A percentile compares a stretch with the other conserved stretches of the same genome.
These are phyloP conservation scores for Lactarius tabidus DNA, from an alignment of 768 basidiomycete genomes.

Conservation along the genomic window DNA sequence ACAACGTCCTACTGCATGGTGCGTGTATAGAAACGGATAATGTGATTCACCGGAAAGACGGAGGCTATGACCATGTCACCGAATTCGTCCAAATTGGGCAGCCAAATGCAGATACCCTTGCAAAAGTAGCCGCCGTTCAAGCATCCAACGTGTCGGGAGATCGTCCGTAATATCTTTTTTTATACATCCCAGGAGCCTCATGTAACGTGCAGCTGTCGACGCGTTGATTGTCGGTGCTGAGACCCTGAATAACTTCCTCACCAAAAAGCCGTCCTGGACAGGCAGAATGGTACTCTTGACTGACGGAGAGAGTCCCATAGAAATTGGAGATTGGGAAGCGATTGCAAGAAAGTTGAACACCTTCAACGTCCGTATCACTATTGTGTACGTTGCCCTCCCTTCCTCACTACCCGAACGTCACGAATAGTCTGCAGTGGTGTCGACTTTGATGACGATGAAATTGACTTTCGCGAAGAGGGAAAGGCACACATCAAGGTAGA, in stretches of 20 bases:
- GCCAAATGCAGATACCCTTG: constrained; percentile 62
- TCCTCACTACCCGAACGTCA: constrained; percentile 1
- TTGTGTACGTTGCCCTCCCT: constrained; percentile 54
- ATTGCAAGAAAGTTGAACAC: constrained; percentile 62
- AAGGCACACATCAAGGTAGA: constrained; percentile 73
- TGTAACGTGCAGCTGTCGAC: constrained; percentile 59
- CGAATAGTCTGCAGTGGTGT: constrained; percentile 57
- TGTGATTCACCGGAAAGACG: constrained; percentile 51
- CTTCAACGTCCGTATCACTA: constrained; percentile 52
- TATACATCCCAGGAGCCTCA: constrained; percentile 5
- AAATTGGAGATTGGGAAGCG: constrained; percentile 70
- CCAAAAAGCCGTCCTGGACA: constrained; percentile 76
- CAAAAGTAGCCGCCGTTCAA: constrained; percentile 56
- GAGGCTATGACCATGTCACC: constrained; percentile 69
- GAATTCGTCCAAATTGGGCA: constrained; percentile 67
- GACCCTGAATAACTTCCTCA: constrained; percentile 65
- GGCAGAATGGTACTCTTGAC: constrained; percentile 81
- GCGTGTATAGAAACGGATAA: constrained; percentile 56
- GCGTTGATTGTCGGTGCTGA: constrained; percentile 84
- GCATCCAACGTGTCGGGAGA: constrained; percentile 60
- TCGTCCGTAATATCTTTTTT: constrained; percentile 42
- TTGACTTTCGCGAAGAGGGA: constrained; percentile 57
- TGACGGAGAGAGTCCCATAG: constrained; percentile 74
- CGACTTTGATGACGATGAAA: constrained; percentile 78
- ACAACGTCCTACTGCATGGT: not conserved